Evolutionary conservation across 192 early-diverging fungal species (phyloP).

Genomic region (Paraglomus occultum): DNA sequence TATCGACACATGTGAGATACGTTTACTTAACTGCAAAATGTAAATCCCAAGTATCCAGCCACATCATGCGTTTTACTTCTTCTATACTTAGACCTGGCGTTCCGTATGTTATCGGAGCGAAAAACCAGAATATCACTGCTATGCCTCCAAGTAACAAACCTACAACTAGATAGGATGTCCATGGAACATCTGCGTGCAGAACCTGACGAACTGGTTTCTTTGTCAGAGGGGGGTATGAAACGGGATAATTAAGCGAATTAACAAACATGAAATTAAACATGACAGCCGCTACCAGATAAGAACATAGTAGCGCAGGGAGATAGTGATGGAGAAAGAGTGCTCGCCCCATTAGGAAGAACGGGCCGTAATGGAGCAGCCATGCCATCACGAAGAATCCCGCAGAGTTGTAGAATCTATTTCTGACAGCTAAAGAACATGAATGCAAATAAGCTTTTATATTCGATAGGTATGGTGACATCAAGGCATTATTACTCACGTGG

Average conservation of each 20-base stretch:
- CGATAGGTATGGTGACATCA: background rate
- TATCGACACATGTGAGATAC: background rate
- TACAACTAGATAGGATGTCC: conserved; percentile 39
- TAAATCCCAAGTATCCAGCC: conserved; percentile 83
- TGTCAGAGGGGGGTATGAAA: conserved; percentile 39
- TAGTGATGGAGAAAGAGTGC: conserved; percentile 96
- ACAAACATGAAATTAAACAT: conserved; percentile 76
- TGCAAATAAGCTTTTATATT: background rate
- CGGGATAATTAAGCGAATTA: conserved; percentile 52
- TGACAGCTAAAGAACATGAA: conserved; percentile 43
- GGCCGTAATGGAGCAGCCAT: conserved; percentile 86
- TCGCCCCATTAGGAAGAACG: conserved; percentile 92
- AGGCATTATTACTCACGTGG: conserved; percentile 38
- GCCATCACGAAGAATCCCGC: conserved; percentile 82
- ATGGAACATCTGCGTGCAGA: conserved; percentile 35
- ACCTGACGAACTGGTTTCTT: conserved; percentile 40
- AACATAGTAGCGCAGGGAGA: conserved; percentile 82
- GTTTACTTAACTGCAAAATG: conserved; percentile 49
- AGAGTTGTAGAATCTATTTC: conserved; percentile 58
- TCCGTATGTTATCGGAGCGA: conserved; percentile 89
- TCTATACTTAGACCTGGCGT: conserved; percentile 58
- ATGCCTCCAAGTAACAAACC: conserved; percentile 49
- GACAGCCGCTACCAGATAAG: conserved; percentile 69
- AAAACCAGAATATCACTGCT: conserved; percentile 66
- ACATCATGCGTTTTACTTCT: conserved; percentile 61